A percentile compares a stretch with the other conserved stretches of the same genome.
These are phyloP conservation scores for Penicillium paradoxum DNA, from an alignment of 495 filamentous ascomycete species.

Conservation along the genomic window DNA sequence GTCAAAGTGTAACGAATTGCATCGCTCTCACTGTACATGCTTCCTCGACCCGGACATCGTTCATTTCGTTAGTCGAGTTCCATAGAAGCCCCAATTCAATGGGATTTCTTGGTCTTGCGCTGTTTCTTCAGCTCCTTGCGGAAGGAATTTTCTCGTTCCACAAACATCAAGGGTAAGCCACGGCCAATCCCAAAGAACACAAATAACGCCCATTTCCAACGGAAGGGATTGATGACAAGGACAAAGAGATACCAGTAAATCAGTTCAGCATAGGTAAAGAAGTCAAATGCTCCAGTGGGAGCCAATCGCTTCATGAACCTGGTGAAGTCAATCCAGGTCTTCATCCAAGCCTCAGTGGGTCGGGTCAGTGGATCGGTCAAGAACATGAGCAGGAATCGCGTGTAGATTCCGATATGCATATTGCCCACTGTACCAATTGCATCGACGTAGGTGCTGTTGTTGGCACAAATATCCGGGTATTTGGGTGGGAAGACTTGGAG, in stretches of 20 bases:
- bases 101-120: constrained; percentile 9
- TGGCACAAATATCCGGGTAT: constrained; percentile 61
- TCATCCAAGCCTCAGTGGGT: constrained; percentile 69
- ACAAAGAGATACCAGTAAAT: constrained; percentile 82
- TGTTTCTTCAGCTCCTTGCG: constrained; percentile 31
- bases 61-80: not conserved
- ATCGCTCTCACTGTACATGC: not conserved
- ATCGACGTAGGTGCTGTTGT: constrained; percentile 80
- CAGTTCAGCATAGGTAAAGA: constrained; percentile 83
- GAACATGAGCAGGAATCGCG: constrained; percentile 79
- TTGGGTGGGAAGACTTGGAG: constrained; percentile 71
- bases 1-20: not conserved
- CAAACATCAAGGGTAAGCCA: constrained; percentile 59
- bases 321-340: constrained; percentile 83
- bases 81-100: not conserved
- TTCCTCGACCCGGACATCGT: not conserved
- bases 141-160: constrained; percentile 56
- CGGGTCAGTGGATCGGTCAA: constrained; percentile 70
- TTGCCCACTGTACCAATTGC: constrained; percentile 77
- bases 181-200: constrained; percentile 72
- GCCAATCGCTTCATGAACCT: constrained; percentile 61
- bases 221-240: constrained; percentile 74
- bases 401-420: constrained; percentile 88
- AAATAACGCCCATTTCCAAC: constrained; percentile 70
- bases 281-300: constrained; percentile 72